A percentile compares a stretch with the other conserved stretches of the same genome.
Evolutionary conservation across 129 eudicot species (phyloP).

Genomic region (Daucus carota): DH1_v3.0 NC_030385.2:7346001-7346500

Average conservation of each 20-base stretch:
- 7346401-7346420: background rate
- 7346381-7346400: background rate
- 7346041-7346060: too few relatives aligned
- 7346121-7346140: too few relatives aligned
- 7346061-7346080: too few relatives aligned
- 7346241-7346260: background rate
- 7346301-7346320: background rate
- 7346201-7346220: too few relatives aligned
- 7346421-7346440: background rate
- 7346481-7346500: slow-evolving; percentile 11
- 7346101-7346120: too few relatives aligned
- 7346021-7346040: too few relatives aligned
- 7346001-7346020: too few relatives aligned
- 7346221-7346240: background rate
- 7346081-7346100: too few relatives aligned
- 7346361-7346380: background rate
- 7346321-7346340: background rate
- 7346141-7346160: too few relatives aligned
- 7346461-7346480: background rate
- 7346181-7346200: too few relatives aligned
- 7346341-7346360: background rate
- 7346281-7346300: background rate
- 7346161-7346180: too few relatives aligned
- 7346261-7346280: background rate
- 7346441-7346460: background rate